Conservation (phyloP, 2,329 filamentous ascomycete genomes). For the Paecilomyces niveus region DNA sequence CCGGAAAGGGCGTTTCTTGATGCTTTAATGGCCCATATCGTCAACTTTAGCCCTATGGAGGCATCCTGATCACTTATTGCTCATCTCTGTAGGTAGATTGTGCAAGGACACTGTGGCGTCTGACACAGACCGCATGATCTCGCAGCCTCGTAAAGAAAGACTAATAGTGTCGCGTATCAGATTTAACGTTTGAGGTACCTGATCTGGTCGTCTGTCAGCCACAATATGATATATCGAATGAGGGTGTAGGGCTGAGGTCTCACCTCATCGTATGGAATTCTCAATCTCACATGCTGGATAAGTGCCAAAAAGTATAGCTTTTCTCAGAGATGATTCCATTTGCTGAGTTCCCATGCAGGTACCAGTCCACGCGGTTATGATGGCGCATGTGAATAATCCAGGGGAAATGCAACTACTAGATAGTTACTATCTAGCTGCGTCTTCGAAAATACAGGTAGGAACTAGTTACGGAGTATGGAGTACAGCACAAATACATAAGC, state of each 20-base stretch:
- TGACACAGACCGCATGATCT: neutral
- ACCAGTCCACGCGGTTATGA: neutral
- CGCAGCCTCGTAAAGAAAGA: neutral
- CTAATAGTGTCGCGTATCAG: neutral
- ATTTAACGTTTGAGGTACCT: neutral
- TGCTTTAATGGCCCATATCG: neutral
- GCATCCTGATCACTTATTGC: neutral
- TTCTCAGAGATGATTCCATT: neutral
- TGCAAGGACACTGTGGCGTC: neutral
- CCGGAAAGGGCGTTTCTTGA: neutral
- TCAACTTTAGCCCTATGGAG: neutral
- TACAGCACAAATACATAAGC: neutral
- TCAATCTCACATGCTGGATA: neutral
- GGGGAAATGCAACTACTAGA: neutral
- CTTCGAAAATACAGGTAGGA: neutral
- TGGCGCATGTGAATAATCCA: neutral
- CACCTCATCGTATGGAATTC: neutral
- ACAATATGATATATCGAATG: neutral
- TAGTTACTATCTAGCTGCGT: neutral
- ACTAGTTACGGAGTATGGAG: neutral
- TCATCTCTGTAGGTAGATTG: neutral
- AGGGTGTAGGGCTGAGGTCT: neutral
- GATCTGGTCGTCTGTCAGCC: neutral
- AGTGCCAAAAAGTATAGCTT: neutral
- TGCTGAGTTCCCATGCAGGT: neutral